Percentiles rank a stretch among this genome's conserved stretches.
These are phyloP conservation scores for Solanum etuberosum DNA, from an alignment of 257 asterid species.

Conservation along the genomic window DNA sequence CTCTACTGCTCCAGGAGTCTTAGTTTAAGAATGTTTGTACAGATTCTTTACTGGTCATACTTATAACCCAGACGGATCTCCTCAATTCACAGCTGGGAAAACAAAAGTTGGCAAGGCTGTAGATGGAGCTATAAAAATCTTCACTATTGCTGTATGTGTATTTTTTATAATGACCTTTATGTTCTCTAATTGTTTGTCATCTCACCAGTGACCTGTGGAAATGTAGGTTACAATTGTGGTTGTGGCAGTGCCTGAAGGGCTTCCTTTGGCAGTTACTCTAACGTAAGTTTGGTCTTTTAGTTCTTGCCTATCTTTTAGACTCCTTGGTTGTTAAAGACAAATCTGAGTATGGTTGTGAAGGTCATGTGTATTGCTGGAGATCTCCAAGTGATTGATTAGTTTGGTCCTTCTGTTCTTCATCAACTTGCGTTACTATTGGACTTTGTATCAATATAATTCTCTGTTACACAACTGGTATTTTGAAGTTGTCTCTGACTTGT, in stretches of 20 bases:
- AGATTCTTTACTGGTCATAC: slow-evolving; percentile 84
- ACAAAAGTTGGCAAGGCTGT: slow-evolving; percentile 58
- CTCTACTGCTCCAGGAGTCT: background rate
- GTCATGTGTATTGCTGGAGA: background rate
- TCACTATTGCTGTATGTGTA: slow-evolving; percentile 78
- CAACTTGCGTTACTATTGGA: background rate
- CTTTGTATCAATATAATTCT: background rate
- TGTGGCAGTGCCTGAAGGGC: slow-evolving; percentile 98
- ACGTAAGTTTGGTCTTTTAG: slow-evolving; percentile 45
- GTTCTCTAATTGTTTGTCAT: background rate
- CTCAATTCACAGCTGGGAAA: slow-evolving; percentile 53
- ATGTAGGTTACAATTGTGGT: slow-evolving; percentile 88
- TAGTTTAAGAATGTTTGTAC: slow-evolving; percentile 7
- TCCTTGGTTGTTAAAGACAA: background rate
- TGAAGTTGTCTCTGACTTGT: background rate
- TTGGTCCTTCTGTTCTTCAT: background rate
- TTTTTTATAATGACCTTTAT: background rate
- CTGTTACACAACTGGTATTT: background rate
- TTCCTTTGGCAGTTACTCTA: slow-evolving; percentile 92
- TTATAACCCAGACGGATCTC: slow-evolving; percentile 37
- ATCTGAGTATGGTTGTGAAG: background rate
- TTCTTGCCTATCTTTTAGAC: background rate
- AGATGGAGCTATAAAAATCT: slow-evolving; percentile 67
- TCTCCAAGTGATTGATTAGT: background rate
- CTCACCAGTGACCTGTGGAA: background rate